Evolutionary conservation across 1,139 yeast genomes (phyloP), one percentile per base, ranked within the genome.

Genomic region (Debaryomyces coudertii): DNA sequence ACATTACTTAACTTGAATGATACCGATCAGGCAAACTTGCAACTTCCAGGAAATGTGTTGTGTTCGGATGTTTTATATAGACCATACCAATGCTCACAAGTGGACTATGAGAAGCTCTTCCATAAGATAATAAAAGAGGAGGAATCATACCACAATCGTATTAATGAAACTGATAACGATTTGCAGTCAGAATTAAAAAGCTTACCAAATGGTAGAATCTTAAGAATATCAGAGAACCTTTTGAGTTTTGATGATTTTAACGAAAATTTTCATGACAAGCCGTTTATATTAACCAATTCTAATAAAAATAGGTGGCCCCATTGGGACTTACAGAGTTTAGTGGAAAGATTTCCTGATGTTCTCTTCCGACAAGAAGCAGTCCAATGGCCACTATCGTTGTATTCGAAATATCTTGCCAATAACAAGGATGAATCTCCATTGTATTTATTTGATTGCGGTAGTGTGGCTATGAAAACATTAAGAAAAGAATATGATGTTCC

Each of bases 301-400:
- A 51, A 64, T 49, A 25, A 56, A 34, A 23, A 46, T 0, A 66
- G 89, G 48, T 85, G 90, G 90, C 90, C 96, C 2, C 51, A 62
- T 2, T 88, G 96, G 95, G 69, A 76, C 5, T 63, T 86, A 24
- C 68, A 71, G 0, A 60, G 67, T 11, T 68, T 90, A 14, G 66
- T 76, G 4, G 53, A 65, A 3, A 63, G 83, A 45, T 89, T 83
- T 54, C 82, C 90, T 0, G 64, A 77, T 28, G 83, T 78, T 1
- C 71, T 68, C 40, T 90, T 90, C 62, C 78, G 93, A 47, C 96
- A 90, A 61, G 97, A 90, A 63, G 82, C 89, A 28, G 93, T 89
- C 43, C 80, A 82, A 52, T 90, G 97, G 97, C 76, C 84, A 9
- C 69, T 90, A 18, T 54, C 69, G 0, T 70, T 80, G 18, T 90